These are phyloP conservation scores for Epicoccum nigrum DNA, from an alignment of 2,329 filamentous ascomycete species.

Conservation along the genomic window DNA sequence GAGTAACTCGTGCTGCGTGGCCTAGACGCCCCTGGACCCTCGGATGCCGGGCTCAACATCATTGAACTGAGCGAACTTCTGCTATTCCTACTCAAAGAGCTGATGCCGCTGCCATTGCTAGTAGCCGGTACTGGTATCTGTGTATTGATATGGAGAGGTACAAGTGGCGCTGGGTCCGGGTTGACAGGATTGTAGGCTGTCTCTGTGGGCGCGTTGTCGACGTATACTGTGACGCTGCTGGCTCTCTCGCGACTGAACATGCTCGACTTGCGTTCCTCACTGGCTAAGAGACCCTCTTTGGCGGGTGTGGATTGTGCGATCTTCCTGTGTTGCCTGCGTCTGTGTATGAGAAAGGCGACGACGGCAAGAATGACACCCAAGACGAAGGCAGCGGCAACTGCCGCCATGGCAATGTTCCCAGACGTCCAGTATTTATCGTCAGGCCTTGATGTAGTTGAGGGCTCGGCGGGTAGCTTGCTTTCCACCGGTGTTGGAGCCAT, in stretches of 20 bases:
- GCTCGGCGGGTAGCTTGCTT: slow-evolving; percentile 16
- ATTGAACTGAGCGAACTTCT: slow-evolving; percentile 28
- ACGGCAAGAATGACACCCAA: slow-evolving; percentile 27
- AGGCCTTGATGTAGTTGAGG: slow-evolving; percentile 15
- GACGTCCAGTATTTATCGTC: slow-evolving; percentile 31
- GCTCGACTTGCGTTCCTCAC: slow-evolving; percentile 38
- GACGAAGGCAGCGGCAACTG: slow-evolving; percentile 33
- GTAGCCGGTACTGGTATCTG: slow-evolving; percentile 20
- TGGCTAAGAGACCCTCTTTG: slow-evolving; percentile 33
- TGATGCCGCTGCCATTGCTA: slow-evolving; percentile 34
- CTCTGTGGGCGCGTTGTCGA: slow-evolving; percentile 30
- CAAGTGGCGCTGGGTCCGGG: slow-evolving; percentile 32
- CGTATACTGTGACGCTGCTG: slow-evolving; percentile 39
- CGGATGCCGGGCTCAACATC: slow-evolving; percentile 31
- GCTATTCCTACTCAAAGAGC: slow-evolving; percentile 25
- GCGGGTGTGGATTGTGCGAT: slow-evolving; percentile 26
- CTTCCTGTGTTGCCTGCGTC: slow-evolving; percentile 34
- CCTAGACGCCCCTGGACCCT: slow-evolving; percentile 23
- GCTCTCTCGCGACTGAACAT: slow-evolving; percentile 43
- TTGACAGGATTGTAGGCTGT: slow-evolving; percentile 26
- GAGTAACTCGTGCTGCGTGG: slow-evolving; percentile 38
- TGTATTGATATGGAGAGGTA: slow-evolving; percentile 37
- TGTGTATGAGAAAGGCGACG: slow-evolving; percentile 31
- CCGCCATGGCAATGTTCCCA: slow-evolving; percentile 34
- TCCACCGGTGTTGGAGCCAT: slow-evolving; percentile 39